These are phyloP conservation scores for Phytophthora nicotianae DNA, from an alignment of 352 stramenopile species.

Conservation along the genomic window DNA sequence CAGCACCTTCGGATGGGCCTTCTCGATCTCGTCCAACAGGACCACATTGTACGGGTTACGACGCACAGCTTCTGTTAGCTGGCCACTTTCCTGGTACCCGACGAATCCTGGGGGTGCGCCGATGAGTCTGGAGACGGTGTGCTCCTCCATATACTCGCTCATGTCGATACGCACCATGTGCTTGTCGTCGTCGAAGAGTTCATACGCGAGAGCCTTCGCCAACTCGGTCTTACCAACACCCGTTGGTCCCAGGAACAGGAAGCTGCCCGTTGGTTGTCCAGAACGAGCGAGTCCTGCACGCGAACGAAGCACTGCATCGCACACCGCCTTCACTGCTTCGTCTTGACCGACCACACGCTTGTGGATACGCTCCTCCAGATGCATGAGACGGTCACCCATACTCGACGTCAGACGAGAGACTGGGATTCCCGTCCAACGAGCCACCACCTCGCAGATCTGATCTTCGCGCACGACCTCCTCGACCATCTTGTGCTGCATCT, in stretches of 20 bases:
- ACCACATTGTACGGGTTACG: slow-evolving; percentile 97
- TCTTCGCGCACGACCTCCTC: slow-evolving; percentile 88
- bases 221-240: slow-evolving; percentile 96
- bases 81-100: slow-evolving; percentile 92
- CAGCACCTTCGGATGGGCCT: slow-evolving; percentile 96
- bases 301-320: slow-evolving; percentile 91
- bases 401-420: slow-evolving; percentile 81
- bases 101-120: slow-evolving; percentile 96
- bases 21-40: slow-evolving; percentile 98
- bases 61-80: slow-evolving; percentile 96
- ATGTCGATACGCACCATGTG: slow-evolving; percentile 97
- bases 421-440: slow-evolving; percentile 91
- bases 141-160: slow-evolving; percentile 98
- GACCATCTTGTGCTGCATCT: slow-evolving; percentile 69
- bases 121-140: slow-evolving; percentile 93
- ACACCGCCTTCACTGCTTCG: slow-evolving; percentile 91
- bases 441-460: slow-evolving; percentile 91
- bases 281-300: slow-evolving; percentile 89
- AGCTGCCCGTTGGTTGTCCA: slow-evolving; percentile 93
- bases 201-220: slow-evolving; percentile 93
- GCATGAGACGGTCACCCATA: slow-evolving; percentile 81
- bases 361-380: slow-evolving; percentile 86
- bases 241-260: slow-evolving; percentile 96
- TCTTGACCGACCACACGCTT: slow-evolving; percentile 95
- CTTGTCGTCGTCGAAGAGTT: slow-evolving; percentile 96